These are phyloP conservation scores for Gossypium davidsonii DNA, from an alignment of 441 rosid genomes.

Conservation along the genomic window DNA sequence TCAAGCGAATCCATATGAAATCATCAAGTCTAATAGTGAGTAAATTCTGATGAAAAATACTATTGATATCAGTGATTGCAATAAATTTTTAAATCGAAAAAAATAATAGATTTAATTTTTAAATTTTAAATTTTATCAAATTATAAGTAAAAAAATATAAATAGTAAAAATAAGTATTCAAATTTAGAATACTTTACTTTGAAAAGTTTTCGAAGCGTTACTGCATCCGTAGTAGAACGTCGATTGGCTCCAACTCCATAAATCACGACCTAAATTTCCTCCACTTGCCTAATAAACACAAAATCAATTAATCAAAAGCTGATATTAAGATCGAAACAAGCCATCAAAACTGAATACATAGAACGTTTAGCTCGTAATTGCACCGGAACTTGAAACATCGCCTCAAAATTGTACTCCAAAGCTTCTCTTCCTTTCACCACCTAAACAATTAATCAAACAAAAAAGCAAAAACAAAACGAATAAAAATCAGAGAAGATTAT, in stretches of 20 bases:
- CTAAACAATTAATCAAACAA: not conserved
- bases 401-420: conserved; percentile 15
- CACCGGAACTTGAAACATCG: conserved; percentile 37
- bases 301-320: conserved; percentile 1
- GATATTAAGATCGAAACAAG: conserved; percentile 1
- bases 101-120: too few relatives aligned
- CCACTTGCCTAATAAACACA: conserved; percentile 34
- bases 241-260: conserved; percentile 61
- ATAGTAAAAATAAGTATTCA: not conserved
- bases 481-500: not conserved
- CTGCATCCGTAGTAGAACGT: conserved; percentile 67
- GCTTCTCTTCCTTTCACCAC: conserved; percentile 9
- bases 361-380: not conserved
- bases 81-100: too few relatives aligned
- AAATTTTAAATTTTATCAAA: too few relatives aligned
- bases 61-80: too few relatives aligned
- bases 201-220: conserved; percentile 48
- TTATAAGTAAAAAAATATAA: not conserved
- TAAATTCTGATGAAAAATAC: too few relatives aligned
- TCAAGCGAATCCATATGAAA: too few relatives aligned
- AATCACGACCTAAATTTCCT: conserved; percentile 37
- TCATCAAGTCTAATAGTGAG: too few relatives aligned
- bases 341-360: not conserved
- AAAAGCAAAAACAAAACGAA: not conserved
- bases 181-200: conserved; percentile 27